Evolutionary conservation across 495 filamentous ascomycete genomes (phyloP).

Genomic region (Letharia columbiana): DNA sequence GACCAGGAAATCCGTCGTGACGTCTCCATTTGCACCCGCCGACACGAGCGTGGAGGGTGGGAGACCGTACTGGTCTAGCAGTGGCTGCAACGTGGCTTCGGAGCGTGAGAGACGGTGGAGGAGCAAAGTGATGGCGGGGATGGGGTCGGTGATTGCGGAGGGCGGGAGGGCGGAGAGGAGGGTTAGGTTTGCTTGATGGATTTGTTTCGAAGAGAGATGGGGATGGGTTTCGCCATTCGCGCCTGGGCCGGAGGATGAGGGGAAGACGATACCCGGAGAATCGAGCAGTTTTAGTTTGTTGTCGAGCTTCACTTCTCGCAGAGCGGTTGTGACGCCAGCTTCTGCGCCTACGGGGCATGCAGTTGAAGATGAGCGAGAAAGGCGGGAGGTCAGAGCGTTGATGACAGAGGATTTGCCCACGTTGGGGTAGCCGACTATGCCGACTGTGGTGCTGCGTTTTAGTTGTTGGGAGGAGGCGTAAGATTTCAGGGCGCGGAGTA

Average conservation of each 20-base stretch:
- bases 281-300: conserved; percentile 91
- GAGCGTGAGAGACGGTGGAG: conserved; percentile 67
- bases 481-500: conserved; percentile 87
- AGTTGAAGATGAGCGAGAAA: conserved; percentile 41
- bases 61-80: conserved; percentile 74
- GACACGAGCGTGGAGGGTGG: conserved; percentile 56
- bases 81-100: conserved; percentile 54
- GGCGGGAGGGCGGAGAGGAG: conserved; percentile 88
- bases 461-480: conserved; percentile 77
- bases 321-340: conserved; percentile 83
- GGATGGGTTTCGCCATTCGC: conserved; percentile 31
- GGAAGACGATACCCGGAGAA: conserved; percentile 94
- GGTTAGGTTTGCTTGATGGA: conserved; percentile 74
- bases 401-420: conserved; percentile 97
- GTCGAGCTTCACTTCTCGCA: conserved; percentile 88
- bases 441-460: conserved; percentile 83
- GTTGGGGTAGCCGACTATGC: conserved; percentile 94
- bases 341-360: conserved; percentile 87
- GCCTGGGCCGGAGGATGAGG: conserved; percentile 33
- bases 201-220: conserved; percentile 50
- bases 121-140: conserved; percentile 75
- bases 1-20: conserved; percentile 85
- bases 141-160: conserved; percentile 84
- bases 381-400: conserved; percentile 78
- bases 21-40: conserved; percentile 49